Percentiles rank a stretch among this genome's conserved stretches.
phyloP scores from a whole-genome alignment of 306 rosid species.

The Cicer bijugum region DNA sequence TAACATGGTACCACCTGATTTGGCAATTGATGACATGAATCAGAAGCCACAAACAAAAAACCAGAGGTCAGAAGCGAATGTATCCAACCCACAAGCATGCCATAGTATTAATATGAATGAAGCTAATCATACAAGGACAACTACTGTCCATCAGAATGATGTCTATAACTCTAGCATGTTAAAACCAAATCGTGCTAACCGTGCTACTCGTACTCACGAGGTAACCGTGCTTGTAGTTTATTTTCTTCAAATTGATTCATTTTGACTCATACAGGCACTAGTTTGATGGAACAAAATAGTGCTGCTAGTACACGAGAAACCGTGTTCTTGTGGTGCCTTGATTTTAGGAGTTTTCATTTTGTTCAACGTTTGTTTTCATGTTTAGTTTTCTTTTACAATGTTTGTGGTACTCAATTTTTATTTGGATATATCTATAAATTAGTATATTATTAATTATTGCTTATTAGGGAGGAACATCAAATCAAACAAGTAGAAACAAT shows the following conservation, averaged over 20 bases:
- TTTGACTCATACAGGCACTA: conserved; percentile 15
- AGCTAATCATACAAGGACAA: conserved; percentile 20
- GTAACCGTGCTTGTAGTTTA: conserved; percentile 42
- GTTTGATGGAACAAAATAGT: background rate
- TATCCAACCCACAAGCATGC: conserved; percentile 38
- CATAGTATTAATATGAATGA: conserved; percentile 22
- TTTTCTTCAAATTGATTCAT: conserved; percentile 13
- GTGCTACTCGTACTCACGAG: conserved; percentile 57
- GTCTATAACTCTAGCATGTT: conserved; percentile 50
- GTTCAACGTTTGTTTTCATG: too few species aligned
- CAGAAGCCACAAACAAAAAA: conserved; percentile 40
- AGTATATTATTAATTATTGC: too few species aligned
- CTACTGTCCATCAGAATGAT: conserved; percentile 33
- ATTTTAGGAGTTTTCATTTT: too few species aligned
- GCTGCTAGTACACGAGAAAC: background rate
- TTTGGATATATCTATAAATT: too few species aligned
- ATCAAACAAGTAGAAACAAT: conserved; percentile 34
- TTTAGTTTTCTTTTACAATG: too few species aligned
- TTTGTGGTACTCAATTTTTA: too few species aligned
- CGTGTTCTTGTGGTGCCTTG: background rate
- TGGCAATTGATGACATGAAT: background rate
- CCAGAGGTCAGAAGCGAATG: conserved; percentile 24
- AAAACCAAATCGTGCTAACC: conserved; percentile 49
- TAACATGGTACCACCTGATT: background rate
- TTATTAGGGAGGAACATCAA: conserved; percentile 38